Evolutionary conservation across 352 stramenopile genomes (phyloP).

Genomic region (Nothophytophthora sp.): DNA sequence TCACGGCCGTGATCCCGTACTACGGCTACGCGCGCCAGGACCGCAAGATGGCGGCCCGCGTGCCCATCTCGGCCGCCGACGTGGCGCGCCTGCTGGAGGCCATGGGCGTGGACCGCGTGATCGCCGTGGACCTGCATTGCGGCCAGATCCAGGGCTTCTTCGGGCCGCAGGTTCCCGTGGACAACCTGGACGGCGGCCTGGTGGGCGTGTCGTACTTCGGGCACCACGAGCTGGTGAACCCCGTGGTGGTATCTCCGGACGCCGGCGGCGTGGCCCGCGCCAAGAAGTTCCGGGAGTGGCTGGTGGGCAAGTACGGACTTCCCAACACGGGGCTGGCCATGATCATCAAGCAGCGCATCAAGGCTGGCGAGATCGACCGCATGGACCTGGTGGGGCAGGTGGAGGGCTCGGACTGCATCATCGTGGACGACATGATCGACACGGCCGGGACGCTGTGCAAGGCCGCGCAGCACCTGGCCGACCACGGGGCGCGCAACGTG

Average conservation of each 20-base stretch:
- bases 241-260: constrained; percentile 99
- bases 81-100: constrained; percentile 86
- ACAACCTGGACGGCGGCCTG: constrained; percentile 97
- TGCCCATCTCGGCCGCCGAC: constrained; percentile 97
- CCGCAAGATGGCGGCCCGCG: constrained; percentile 92
- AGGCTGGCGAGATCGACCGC: constrained; percentile 96
- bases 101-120: constrained; percentile 89
- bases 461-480: constrained; percentile 95
- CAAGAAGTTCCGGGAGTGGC: constrained; percentile 99
- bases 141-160: constrained; percentile 98
- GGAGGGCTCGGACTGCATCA: constrained; percentile 99
- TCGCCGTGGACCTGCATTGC: constrained; percentile 88
- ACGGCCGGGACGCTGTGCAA: constrained; percentile 99
- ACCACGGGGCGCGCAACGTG: constrained; percentile 96
- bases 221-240: constrained; percentile 98
- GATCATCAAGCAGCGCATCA: constrained; percentile 99
- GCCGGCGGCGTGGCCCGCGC: constrained; percentile 98
- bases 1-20: constrained; percentile 99
- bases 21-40: constrained; percentile 92
- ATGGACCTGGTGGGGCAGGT: constrained; percentile 99
- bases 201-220: constrained; percentile 96
- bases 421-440: constrained; percentile 99
- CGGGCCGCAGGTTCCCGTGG: constrained; percentile 97
- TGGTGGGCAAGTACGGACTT: constrained; percentile 97
- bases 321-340: constrained; percentile 98